Evolutionary conservation across 225 moss, liverwort and hornwort genomes (phyloP).

Genomic region (Pseudoscleropodium purum): DNA sequence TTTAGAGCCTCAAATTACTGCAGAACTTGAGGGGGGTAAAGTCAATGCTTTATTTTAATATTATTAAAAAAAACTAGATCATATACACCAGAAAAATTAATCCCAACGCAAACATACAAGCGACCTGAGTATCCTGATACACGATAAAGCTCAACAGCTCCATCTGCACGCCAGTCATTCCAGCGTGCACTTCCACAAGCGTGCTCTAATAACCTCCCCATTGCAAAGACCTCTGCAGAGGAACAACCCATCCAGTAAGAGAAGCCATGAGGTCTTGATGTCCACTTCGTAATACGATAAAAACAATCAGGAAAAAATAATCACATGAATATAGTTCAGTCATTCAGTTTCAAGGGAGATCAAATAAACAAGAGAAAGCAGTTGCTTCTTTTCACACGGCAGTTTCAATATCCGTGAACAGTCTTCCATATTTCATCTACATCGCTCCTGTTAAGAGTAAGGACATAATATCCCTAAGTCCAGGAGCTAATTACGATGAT

Average conservation of each 20-base stretch:
- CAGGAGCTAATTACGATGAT: conserved; percentile 7
- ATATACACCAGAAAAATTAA: too few species aligned
- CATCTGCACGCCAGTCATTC: neutral
- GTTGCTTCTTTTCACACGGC: neutral
- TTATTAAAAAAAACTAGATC: neutral
- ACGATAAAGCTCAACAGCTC: neutral
- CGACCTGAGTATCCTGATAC: neutral
- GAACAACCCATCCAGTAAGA: neutral
- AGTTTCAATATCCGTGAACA: neutral
- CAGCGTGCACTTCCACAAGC: neutral
- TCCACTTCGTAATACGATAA: neutral
- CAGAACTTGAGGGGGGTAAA: neutral
- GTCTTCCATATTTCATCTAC: conserved; percentile 24
- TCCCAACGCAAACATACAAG: neutral
- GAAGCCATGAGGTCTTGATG: neutral
- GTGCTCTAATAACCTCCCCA: neutral
- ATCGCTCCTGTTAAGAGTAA: neutral
- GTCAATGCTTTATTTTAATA: too few species aligned
- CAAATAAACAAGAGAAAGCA: neutral
- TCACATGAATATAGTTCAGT: neutral
- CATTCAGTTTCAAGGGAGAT: neutral
- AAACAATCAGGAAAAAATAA: neutral
- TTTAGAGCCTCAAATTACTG: too few species aligned
- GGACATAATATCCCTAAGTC: neutral
- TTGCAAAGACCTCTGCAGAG: neutral